These are phyloP conservation scores for Penicillium mononematosum DNA, from an alignment of 495 filamentous ascomycete species.

Conservation along the genomic window DNA sequence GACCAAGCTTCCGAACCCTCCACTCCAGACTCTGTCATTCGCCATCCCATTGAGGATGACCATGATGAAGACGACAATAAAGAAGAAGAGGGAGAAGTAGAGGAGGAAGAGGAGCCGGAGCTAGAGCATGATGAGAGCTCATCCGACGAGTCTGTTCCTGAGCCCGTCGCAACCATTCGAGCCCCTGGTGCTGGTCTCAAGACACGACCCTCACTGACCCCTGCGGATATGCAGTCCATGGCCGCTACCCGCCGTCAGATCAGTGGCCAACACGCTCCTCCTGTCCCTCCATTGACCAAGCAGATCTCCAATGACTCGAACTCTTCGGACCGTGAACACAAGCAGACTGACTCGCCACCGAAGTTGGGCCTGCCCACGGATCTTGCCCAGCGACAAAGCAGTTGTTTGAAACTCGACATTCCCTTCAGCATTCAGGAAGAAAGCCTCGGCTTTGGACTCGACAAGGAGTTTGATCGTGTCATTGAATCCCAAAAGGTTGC, in stretches of 20 bases:
- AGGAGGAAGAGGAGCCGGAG: constrained; percentile 31
- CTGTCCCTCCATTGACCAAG: constrained; percentile 51
- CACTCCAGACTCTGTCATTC: constrained; percentile 93
- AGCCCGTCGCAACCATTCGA: constrained; percentile 85
- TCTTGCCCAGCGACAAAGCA: constrained; percentile 45
- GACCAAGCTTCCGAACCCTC: constrained; percentile 59
- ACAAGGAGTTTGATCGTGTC: constrained; percentile 90
- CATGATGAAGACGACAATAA: constrained; percentile 19
- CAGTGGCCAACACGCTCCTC: constrained; percentile 67
- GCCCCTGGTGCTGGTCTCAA: constrained; percentile 84
- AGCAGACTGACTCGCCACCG: constrained; percentile 12
- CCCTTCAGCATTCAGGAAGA: constrained; percentile 52
- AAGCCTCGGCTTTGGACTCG: constrained; percentile 74
- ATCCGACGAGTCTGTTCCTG: constrained; percentile 61
- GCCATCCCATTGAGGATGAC: constrained; percentile 59
- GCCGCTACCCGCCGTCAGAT: constrained; percentile 81
- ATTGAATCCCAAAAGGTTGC: constrained; percentile 98
- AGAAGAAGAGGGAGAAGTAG: constrained; percentile 29
- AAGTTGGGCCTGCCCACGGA: constrained; percentile 22
- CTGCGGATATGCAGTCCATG: constrained; percentile 82
- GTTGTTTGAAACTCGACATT: constrained; percentile 68
- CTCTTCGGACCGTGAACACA: constrained; percentile 30
- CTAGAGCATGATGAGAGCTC: constrained; percentile 22
- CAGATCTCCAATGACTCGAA: constrained; percentile 35
- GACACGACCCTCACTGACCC: constrained; percentile 83